Percentiles rank a stretch among this genome's conserved stretches.
phyloP scores from a whole-genome alignment of 176 grass and related monocot species.

The Cymbopogon citratus region DNA sequence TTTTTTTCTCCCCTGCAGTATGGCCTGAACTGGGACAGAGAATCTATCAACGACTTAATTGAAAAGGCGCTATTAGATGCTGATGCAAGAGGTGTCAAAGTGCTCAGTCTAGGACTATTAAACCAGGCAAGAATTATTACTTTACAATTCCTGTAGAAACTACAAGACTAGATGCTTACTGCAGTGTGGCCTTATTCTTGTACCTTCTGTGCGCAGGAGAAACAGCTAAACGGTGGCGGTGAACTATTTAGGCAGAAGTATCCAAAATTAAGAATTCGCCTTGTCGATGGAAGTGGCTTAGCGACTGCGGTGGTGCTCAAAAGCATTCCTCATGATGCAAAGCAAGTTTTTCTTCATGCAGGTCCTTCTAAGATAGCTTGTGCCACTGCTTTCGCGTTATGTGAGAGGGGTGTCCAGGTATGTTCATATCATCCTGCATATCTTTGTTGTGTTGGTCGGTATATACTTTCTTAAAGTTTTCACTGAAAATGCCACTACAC shows the following conservation, averaged over 20 bases:
- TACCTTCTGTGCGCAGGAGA: slow-evolving; percentile 38
- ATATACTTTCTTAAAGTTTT: neutral
- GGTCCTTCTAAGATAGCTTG: slow-evolving; percentile 52
- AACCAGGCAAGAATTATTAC: slow-evolving; percentile 56
- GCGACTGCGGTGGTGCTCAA: slow-evolving; percentile 65
- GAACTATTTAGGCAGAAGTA: slow-evolving; percentile 78
- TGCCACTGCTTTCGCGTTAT: slow-evolving; percentile 43
- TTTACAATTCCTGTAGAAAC: neutral
- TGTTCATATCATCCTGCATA: neutral
- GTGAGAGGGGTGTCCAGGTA: slow-evolving; percentile 73
- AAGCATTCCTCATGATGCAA: slow-evolving; percentile 56
- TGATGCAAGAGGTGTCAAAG: slow-evolving; percentile 67
- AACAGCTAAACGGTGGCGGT: slow-evolving; percentile 70
- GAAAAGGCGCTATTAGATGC: slow-evolving; percentile 88
- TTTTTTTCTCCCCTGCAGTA: slow-evolving; percentile 41
- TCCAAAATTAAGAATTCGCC: slow-evolving; percentile 62
- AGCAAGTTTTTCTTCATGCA: slow-evolving; percentile 58
- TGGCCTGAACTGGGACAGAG: slow-evolving; percentile 59
- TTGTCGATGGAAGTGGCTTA: slow-evolving; percentile 88
- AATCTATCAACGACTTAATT: slow-evolving; percentile 80
- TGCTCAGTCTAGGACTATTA: slow-evolving; percentile 68
- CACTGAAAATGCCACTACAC: neutral
- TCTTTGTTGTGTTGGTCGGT: neutral
- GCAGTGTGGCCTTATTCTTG: neutral
- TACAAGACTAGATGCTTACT: neutral